These are phyloP conservation scores for Geotrichum cucujoidarum DNA, from an alignment of 1,139 yeast species.

Conservation along the genomic window DNA sequence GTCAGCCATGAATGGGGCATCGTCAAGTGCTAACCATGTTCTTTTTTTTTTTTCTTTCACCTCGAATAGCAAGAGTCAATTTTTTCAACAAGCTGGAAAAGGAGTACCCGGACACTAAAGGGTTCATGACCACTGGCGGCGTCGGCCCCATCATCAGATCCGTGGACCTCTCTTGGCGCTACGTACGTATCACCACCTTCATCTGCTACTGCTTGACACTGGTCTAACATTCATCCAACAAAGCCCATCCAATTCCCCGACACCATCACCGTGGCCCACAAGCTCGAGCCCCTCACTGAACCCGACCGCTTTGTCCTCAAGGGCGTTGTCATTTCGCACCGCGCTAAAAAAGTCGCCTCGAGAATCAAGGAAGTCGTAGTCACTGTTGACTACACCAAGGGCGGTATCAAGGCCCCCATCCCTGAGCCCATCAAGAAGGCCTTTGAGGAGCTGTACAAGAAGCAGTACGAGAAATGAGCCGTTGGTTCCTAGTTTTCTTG, in stretches of 20 bases:
- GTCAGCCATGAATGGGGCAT: neutral
- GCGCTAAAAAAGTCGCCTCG: conserved; percentile 22
- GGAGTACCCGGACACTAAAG: conserved; percentile 22
- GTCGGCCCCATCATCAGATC: conserved; percentile 37
- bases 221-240: neutral
- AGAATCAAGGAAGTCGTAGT: conserved; percentile 25
- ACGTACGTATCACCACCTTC: too few relatives aligned
- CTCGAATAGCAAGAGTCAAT: conserved; percentile 33
- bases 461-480: too few relatives aligned
- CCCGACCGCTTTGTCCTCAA: too few relatives aligned
- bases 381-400: conserved; percentile 23
- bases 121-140: conserved; percentile 28
- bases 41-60: neutral
- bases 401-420: conserved; percentile 27
- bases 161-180: conserved; percentile 35
- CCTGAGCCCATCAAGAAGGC: conserved; percentile 19
- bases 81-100: conserved; percentile 23
- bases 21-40: neutral
- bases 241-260: too few relatives aligned
- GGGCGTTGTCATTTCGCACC: too few relatives aligned
- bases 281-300: too few relatives aligned
- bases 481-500: too few relatives aligned
- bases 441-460: conserved; percentile 26
- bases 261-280: too few relatives aligned
- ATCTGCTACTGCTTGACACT: too few relatives aligned